phyloP scores from a whole-genome alignment of 2,329 filamentous ascomycete species.

The Ceratocystis lukuohia region DNA sequence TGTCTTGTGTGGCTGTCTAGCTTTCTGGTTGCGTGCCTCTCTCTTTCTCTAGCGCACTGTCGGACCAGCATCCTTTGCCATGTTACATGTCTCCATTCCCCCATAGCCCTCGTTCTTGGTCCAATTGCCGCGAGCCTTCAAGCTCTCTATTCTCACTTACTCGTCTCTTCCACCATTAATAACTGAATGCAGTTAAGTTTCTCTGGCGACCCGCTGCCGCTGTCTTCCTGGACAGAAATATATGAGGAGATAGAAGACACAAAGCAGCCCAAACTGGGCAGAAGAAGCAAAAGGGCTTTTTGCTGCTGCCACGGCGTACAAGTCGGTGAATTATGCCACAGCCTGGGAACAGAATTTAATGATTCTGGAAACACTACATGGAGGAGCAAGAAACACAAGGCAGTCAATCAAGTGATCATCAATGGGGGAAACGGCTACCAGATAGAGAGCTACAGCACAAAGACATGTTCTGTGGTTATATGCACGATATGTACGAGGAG shows the following conservation, averaged over 20 bases:
- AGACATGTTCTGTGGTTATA: neutral
- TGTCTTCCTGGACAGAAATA: neutral
- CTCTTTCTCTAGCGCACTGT: neutral
- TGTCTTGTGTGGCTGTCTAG: neutral
- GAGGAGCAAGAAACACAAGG: neutral
- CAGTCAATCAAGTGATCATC: neutral
- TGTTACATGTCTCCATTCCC: neutral
- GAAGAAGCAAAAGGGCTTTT: neutral
- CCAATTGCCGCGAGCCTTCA: neutral
- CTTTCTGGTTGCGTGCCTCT: neutral
- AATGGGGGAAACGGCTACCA: neutral
- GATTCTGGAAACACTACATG: constrained; percentile 6
- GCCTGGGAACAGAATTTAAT: neutral
- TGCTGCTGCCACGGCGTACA: neutral
- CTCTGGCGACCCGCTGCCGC: neutral
- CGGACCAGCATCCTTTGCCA: neutral
- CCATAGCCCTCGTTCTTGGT: neutral
- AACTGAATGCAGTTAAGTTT: neutral
- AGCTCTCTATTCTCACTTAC: no score
- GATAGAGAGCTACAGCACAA: neutral
- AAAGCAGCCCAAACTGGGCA: neutral
- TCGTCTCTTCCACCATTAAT: neutral
- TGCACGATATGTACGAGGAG: no score
- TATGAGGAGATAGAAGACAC: neutral
- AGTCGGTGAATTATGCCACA: neutral